A percentile compares a stretch with the other conserved stretches of the same genome.
These are phyloP conservation scores for Arabis alpina DNA, from an alignment of 345 rosid genomes.

Conservation along the genomic window DNA sequence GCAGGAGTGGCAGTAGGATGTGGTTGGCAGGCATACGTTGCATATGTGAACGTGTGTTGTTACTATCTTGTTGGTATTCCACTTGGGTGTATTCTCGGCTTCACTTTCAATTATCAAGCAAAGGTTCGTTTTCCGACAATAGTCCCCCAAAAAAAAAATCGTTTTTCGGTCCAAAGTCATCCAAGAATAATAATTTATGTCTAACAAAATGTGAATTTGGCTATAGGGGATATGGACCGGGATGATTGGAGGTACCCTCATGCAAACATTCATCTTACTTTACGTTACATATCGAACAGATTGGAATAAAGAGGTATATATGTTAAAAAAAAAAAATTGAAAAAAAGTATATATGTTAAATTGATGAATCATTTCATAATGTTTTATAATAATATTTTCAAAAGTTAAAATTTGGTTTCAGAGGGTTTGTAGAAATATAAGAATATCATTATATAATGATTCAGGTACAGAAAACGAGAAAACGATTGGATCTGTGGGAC, in stretches of 20 bases:
- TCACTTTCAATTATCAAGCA: conserved; percentile 53
- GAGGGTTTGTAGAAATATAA: background rate
- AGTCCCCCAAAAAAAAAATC: too few relatives aligned
- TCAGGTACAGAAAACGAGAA: conserved; percentile 65
- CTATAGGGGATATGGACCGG: conserved; percentile 67
- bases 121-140: conserved; percentile 45
- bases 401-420: background rate
- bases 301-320: conserved; percentile 60
- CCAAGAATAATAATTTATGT: too few relatives aligned
- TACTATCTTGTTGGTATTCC: conserved; percentile 68
- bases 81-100: conserved; percentile 60
- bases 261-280: conserved; percentile 60
- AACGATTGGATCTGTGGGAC: conserved; percentile 68
- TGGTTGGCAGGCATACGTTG: conserved; percentile 78
- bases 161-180: too few relatives aligned
- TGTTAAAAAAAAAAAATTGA: too few relatives aligned
- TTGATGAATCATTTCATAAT: background rate
- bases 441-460: conserved; percentile 7
- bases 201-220: background rate
- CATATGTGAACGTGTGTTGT: conserved; percentile 67
- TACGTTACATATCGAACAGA: conserved; percentile 56
- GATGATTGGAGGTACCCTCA: conserved; percentile 62
- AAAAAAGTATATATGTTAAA: conserved; percentile 46
- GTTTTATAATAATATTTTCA: background rate
- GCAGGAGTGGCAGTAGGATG: conserved; percentile 81